Percentiles rank a stretch among this genome's conserved stretches.
phyloP scores from a whole-genome alignment of 2,329 filamentous ascomycete species.

The Epichloe baconii region DNA sequence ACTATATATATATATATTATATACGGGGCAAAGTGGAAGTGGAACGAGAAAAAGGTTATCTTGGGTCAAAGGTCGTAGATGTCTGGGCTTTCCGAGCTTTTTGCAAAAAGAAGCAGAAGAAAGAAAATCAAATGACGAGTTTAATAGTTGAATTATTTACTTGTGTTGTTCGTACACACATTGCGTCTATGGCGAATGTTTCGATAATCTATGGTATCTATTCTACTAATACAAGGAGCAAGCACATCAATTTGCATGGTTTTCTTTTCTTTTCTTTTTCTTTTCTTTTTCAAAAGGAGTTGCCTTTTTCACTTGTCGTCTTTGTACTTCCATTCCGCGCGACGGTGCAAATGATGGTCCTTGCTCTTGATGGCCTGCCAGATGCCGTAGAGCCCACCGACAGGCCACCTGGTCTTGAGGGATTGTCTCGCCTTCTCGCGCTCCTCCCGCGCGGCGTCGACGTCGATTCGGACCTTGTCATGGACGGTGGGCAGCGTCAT shows the following conservation, averaged over 20 bases:
- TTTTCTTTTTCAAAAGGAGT: no score
- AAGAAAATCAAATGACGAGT: not conserved
- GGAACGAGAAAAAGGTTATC: not conserved
- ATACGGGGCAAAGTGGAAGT: not conserved
- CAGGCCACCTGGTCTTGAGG: slow-evolving; percentile 36
- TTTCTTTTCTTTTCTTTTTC: no score
- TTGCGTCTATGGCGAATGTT: no score
- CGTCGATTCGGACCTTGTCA: slow-evolving; percentile 53
- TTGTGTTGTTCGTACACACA: no score
- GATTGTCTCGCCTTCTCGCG: slow-evolving; percentile 26
- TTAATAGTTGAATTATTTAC: not conserved
- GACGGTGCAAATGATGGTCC: slow-evolving; percentile 40
- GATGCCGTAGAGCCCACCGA: slow-evolving; percentile 47
- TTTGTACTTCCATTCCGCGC: slow-evolving; percentile 41
- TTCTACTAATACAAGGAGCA: not conserved
- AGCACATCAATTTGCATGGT: not conserved
- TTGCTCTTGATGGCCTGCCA: slow-evolving; percentile 43
- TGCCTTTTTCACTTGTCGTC: slow-evolving; percentile 8
- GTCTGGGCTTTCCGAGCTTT: not conserved
- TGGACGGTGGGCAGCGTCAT: slow-evolving; percentile 51
- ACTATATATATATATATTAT: not conserved
- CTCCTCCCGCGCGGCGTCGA: slow-evolving; percentile 28
- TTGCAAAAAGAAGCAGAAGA: not conserved
- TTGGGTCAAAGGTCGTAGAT: slow-evolving; percentile 1
- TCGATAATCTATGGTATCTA: slow-evolving; percentile 1